Conservation (phyloP, 306 rosid species). For the Trifolium repens region DNA sequence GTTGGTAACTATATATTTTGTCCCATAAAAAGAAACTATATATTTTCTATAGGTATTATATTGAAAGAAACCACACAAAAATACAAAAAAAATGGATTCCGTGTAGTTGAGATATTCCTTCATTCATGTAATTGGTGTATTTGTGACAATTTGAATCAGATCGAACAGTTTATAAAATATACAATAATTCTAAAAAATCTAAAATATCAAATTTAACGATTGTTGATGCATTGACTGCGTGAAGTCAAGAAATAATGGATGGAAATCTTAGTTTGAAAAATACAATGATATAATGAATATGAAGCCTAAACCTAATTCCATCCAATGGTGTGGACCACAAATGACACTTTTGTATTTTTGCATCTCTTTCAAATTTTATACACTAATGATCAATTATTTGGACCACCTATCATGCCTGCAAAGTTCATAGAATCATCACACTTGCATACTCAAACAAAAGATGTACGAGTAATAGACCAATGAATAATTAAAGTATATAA, state of each 20-base stretch:
- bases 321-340: neutral
- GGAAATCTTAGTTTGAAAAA: no score
- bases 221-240: no score
- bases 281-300: neutral
- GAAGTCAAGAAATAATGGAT: no score
- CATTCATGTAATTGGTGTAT: no score
- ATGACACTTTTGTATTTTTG: neutral
- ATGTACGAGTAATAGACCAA: neutral
- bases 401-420: neutral
- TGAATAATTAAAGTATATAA: neutral
- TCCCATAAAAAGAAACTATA: no score
- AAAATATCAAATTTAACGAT: no score
- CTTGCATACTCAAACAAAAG: slow-evolving; percentile 13
- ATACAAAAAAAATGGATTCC: neutral
- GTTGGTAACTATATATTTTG: neutral
- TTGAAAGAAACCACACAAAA: neutral
- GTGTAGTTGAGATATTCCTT: no score
- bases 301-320: neutral
- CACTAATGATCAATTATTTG: neutral
- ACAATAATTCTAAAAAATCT: neutral
- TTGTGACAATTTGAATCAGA: no score
- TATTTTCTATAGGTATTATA: neutral
- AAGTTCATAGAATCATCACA: neutral
- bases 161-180: no score
- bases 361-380: neutral